Evolutionary conservation across 345 rosid species (phyloP).

Genomic region (Brassica juncea): DNA sequence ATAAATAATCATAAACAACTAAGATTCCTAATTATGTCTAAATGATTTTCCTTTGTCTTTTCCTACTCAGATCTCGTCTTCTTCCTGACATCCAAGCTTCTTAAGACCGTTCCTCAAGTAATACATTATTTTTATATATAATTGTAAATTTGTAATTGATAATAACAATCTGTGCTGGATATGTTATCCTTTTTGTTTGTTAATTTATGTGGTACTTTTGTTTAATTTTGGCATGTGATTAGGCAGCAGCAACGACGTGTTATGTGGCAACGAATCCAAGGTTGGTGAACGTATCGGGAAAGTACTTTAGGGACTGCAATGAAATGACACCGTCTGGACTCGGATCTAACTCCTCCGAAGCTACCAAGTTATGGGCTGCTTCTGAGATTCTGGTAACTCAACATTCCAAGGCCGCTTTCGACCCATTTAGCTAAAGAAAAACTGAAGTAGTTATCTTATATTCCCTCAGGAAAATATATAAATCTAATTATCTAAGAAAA

Average conservation of each 20-base stretch:
- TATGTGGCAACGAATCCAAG: slow-evolving; percentile 76
- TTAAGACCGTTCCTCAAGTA: slow-evolving; percentile 95
- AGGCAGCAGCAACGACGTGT: slow-evolving; percentile 98
- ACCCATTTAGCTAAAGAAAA: slow-evolving; percentile 37
- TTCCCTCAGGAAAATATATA: slow-evolving; percentile 19
- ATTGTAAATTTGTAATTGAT: neutral
- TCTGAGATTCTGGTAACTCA: slow-evolving; percentile 78
- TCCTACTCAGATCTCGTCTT: slow-evolving; percentile 66
- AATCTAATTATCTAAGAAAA: slow-evolving; percentile 2
- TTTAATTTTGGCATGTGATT: slow-evolving; percentile 22
- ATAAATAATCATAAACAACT: neutral
- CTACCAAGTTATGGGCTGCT: slow-evolving; percentile 74
- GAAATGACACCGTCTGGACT: slow-evolving; percentile 72
- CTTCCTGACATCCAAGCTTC: slow-evolving; percentile 77
- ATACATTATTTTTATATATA: neutral
- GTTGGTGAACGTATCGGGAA: slow-evolving; percentile 59
- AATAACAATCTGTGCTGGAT: slow-evolving; percentile 23
- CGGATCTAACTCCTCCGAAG: slow-evolving; percentile 70
- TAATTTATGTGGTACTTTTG: slow-evolving; percentile 15
- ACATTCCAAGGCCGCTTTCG: slow-evolving; percentile 53
- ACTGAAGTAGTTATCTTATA: neutral
- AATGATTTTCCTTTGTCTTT: slow-evolving; percentile 25
- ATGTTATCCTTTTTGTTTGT: slow-evolving; percentile 7
- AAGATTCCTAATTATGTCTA: slow-evolving; percentile 18
- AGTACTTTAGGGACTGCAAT: slow-evolving; percentile 89